Evolutionary conservation across 2,329 filamentous ascomycete species (phyloP), one percentile per base, ranked within the genome.

Genomic region (Hypoxylon sp.): DNA sequence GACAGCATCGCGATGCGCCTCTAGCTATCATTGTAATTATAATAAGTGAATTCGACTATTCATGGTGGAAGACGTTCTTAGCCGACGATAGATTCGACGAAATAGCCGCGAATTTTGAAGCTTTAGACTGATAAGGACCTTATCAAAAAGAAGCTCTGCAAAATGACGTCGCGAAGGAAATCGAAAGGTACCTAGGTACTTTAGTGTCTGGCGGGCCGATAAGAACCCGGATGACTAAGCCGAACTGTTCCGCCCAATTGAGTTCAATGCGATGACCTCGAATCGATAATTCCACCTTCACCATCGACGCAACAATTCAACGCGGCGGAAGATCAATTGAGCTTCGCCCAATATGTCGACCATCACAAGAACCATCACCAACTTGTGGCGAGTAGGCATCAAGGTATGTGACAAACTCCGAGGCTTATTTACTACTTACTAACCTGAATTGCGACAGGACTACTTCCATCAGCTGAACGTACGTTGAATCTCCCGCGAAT

Each of bases 381-480:
- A 98, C 81, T 80, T 98, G 79, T 91, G 93, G 85, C 91, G 89
- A 83, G 89, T 97, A 79, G 96, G 96, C 60, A 78, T 98, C 78
- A 97, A 94, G 91, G 94, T 94, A 82, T 71, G 82, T 67, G 13
- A 5, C 14, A 57, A 30, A 9, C 36, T 25, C 17, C 7, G 9
- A 48, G 41, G 41, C 73, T 46, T 38, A 7, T 28, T 52, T 19
- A 51, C 21, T 23, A 25, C 21, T 59, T 59, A 34, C 68, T 70
- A 70, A 70, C 58, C 38, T 32, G 25, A 2, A 32, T 68, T 64
- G 69, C 75, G 48, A 75, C 78, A 97, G 94, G 92, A 97, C 81
- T 96, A 91, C 86, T 91, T 89, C 82, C 91, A 93, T 82, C 96
- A 98, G 86, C 88, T 98, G 87, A 90, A 95, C 84, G 93, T 97